phyloP scores from a whole-genome alignment of 1,139 yeast species.

The Hemisphaericaspora xylofermentans region DNA sequence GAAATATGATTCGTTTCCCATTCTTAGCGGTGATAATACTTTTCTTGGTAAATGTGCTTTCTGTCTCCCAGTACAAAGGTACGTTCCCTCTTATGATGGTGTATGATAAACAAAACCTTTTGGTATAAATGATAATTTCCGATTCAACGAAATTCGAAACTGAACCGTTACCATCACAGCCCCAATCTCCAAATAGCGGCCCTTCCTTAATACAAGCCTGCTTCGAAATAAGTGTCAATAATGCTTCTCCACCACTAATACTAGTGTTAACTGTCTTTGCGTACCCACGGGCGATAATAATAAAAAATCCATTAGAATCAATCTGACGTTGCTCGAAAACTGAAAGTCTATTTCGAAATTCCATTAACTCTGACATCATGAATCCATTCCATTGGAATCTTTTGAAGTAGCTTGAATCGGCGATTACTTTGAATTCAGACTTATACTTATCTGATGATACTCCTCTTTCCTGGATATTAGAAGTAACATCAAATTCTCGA shows the following conservation, averaged over 20 bases:
- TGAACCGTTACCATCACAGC: conserved; percentile 70
- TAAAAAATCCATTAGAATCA: conserved; percentile 57
- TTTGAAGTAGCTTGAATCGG: conserved; percentile 49
- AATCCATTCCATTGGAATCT: conserved; percentile 67
- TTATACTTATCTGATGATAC: conserved; percentile 21
- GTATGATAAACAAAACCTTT: conserved; percentile 54
- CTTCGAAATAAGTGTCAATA: conserved; percentile 64
- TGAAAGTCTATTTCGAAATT: conserved; percentile 57
- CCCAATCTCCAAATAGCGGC: conserved; percentile 64
- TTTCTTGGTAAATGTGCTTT: conserved; percentile 34
- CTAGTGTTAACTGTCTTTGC: conserved; percentile 57
- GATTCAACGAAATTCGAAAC: conserved; percentile 70
- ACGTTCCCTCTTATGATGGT: conserved; percentile 65
- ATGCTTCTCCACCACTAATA: conserved; percentile 34
- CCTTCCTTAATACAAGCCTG: conserved; percentile 63
- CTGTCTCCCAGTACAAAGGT: conserved; percentile 63
- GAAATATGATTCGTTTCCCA: conserved; percentile 48
- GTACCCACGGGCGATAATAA: conserved; percentile 65
- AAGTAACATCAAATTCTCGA: conserved; percentile 62
- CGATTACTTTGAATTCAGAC: conserved; percentile 29
- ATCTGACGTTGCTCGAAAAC: conserved; percentile 47
- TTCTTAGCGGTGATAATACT: conserved; percentile 37
- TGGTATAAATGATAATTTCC: conserved; percentile 59
- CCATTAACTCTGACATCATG: conserved; percentile 56
- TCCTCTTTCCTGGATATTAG: conserved; percentile 58